phyloP scores from a whole-genome alignment of 805 yeast species.

The Spathaspora gorwiae region DNA sequence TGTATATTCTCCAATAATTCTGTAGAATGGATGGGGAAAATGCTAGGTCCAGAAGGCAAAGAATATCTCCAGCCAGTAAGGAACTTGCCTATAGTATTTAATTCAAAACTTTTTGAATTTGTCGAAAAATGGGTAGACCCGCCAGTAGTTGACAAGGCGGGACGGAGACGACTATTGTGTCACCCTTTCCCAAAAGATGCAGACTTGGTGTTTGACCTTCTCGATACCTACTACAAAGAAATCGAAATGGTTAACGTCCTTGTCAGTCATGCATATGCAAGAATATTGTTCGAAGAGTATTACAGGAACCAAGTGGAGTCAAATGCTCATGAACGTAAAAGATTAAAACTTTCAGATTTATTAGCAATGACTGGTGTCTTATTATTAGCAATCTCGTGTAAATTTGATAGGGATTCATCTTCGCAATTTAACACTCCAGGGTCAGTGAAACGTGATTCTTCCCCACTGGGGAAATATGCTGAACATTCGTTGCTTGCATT shows the following conservation, averaged over 20 bases:
- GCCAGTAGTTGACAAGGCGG: conserved; percentile 16
- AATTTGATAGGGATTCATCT: conserved; percentile 13
- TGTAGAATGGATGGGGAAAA: conserved; percentile 25
- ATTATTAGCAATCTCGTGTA: conserved; percentile 20
- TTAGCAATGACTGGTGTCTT: conserved; percentile 29
- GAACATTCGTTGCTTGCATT: conserved; percentile 13
- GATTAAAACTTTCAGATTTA: conserved; percentile 26
- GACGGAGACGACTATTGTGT: conserved; percentile 15
- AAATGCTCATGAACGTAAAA: conserved; percentile 6
- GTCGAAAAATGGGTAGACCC: conserved; percentile 29
- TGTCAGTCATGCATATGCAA: conserved; percentile 13
- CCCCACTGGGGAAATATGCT: neutral
- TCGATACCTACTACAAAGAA: conserved; percentile 20
- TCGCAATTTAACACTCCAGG: neutral
- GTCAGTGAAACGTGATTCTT: neutral
- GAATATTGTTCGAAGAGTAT: conserved; percentile 20
- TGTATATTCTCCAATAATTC: conserved; percentile 32
- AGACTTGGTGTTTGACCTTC: conserved; percentile 20
- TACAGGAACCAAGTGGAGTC: conserved; percentile 12
- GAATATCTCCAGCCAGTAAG: conserved; percentile 21
- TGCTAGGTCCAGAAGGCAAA: conserved; percentile 18
- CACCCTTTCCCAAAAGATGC: conserved; percentile 24
- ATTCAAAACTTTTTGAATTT: conserved; percentile 12
- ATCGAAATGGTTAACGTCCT: conserved; percentile 19
- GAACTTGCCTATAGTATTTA: conserved; percentile 24